Evolutionary conservation across 257 asterid genomes (phyloP).

Genomic region (Solanum raphanifolium): DNA sequence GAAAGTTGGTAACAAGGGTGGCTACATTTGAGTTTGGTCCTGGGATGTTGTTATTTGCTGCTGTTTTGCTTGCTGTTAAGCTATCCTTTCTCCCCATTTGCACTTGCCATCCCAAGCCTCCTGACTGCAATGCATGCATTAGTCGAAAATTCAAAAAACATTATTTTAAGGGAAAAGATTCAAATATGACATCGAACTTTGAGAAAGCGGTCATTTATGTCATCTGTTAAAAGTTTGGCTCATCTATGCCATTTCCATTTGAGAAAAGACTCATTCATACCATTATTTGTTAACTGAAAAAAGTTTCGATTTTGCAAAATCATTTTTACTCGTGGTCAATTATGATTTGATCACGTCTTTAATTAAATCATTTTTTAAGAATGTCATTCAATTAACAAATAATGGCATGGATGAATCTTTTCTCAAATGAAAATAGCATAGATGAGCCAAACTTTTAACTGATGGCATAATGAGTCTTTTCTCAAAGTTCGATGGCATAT

Average conservation of each 20-base stretch:
- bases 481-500: neutral
- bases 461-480: neutral
- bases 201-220: neutral
- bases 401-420: neutral
- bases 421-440: neutral
- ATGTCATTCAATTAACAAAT: neutral
- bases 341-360: neutral
- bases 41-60: constrained; percentile 60
- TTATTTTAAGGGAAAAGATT: neutral
- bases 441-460: neutral
- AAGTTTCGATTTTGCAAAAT: neutral
- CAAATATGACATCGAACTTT: neutral
- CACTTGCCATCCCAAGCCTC: constrained; percentile 82
- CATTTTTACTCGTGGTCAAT: neutral
- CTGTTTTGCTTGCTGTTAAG: constrained; percentile 42
- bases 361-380: too few relatives aligned
- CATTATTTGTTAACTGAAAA: neutral
- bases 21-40: constrained; percentile 66
- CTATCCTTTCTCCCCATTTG: constrained; percentile 76
- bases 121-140: constrained; percentile 34
- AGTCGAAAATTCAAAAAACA: neutral
- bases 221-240: too few relatives aligned
- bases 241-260: too few relatives aligned
- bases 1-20: constrained; percentile 51
- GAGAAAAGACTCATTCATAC: neutral